A percentile compares a stretch with the other conserved stretches of the same genome.
Evolutionary conservation across 306 rosid species (phyloP).

Genomic region (Cyamopsis tetragonoloba): DNA sequence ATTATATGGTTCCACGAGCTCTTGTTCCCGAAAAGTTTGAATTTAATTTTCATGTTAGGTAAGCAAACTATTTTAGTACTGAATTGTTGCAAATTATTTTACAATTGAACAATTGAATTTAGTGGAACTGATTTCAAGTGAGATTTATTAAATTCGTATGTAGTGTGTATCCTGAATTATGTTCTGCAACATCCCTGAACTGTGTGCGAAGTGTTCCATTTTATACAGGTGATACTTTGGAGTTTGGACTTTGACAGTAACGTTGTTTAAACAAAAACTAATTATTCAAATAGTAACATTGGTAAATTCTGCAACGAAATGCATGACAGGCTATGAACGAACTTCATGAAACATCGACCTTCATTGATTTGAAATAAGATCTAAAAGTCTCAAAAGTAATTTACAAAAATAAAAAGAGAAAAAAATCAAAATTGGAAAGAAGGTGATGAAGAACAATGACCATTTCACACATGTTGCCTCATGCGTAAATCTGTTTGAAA

Average conservation of each 20-base stretch:
- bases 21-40: not conserved
- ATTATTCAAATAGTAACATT: too few relatives aligned
- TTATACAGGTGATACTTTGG: not conserved
- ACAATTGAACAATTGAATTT: not conserved
- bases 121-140: not conserved
- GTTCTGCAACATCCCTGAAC: not conserved
- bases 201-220: not conserved
- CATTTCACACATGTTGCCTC: constrained; percentile 13
- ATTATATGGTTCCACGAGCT: not conserved
- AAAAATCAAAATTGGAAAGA: not conserved
- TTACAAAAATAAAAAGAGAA: not conserved
- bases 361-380: not conserved
- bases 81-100: not conserved
- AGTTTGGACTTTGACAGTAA: not conserved
- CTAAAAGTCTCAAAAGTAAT: not conserved
- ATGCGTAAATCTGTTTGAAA: not conserved
- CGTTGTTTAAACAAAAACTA: not conserved
- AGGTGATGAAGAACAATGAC: not conserved
- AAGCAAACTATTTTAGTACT: not conserved
- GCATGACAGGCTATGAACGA: not conserved
- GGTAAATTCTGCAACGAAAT: too few relatives aligned
- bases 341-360: not conserved
- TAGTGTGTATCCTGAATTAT: too few relatives aligned
- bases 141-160: not conserved
- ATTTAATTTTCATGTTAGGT: not conserved